A percentile compares a stretch with the other conserved stretches of the same genome.
Conservation (phyloP, 1,139 yeast species). For the Saccharomyces hybrid region DNA sequence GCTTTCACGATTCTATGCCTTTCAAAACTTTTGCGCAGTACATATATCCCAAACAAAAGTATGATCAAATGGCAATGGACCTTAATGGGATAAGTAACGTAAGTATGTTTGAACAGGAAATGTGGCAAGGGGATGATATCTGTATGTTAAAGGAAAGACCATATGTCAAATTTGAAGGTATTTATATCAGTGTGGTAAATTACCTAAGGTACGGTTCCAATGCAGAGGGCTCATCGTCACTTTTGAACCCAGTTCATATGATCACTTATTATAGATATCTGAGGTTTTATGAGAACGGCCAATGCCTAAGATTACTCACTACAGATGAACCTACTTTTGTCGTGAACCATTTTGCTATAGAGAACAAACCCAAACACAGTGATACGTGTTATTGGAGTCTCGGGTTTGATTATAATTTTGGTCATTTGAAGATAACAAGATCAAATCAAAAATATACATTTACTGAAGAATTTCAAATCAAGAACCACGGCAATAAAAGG, state of each 20-base stretch:
- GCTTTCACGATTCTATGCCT: slow-evolving; percentile 45
- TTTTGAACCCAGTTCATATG: slow-evolving; percentile 71
- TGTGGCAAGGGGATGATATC: slow-evolving; percentile 48
- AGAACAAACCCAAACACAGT: slow-evolving; percentile 30
- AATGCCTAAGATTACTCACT: slow-evolving; percentile 57
- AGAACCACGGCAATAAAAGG: slow-evolving; percentile 47
- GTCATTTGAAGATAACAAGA: slow-evolving; percentile 52
- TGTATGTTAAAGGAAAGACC: slow-evolving; percentile 53
- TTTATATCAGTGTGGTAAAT: slow-evolving; percentile 78
- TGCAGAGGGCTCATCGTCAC: slow-evolving; percentile 53
- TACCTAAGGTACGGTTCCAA: slow-evolving; percentile 76
- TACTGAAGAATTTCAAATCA: slow-evolving; percentile 53
- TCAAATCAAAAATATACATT: slow-evolving; percentile 56
- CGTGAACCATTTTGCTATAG: slow-evolving; percentile 45
- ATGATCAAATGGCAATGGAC: slow-evolving; percentile 37
- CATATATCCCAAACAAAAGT: slow-evolving; percentile 52
- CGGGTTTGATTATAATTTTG: slow-evolving; percentile 40
- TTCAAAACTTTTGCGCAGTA: slow-evolving; percentile 53
- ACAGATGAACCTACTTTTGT: slow-evolving; percentile 58
- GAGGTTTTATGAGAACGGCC: slow-evolving; percentile 75
- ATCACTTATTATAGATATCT: slow-evolving; percentile 83
- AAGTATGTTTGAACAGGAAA: slow-evolving; percentile 38
- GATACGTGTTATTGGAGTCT: slow-evolving; percentile 45
- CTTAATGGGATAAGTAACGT: slow-evolving; percentile 38
- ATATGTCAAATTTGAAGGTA: slow-evolving; percentile 69